Evolutionary conservation across 2,329 filamentous ascomycete species (phyloP).

Genomic region (Hirsutella rhossiliensis): DNA sequence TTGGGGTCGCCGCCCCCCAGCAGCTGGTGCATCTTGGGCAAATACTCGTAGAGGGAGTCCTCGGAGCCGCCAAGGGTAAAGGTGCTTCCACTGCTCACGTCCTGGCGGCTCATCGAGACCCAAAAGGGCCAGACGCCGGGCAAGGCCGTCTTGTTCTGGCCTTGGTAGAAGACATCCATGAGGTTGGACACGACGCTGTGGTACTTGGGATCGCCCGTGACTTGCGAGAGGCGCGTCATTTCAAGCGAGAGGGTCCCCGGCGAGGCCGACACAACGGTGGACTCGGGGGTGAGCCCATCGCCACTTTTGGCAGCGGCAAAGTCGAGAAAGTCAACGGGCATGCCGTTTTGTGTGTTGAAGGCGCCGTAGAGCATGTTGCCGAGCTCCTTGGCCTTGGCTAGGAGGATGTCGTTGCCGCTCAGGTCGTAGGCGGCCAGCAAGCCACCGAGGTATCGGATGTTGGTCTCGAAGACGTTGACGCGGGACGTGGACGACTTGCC

Average conservation of each 20-base stretch:
- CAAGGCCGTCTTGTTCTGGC: constrained; percentile 53
- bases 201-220: constrained; percentile 62
- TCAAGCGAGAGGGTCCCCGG: constrained; percentile 59
- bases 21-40: constrained; percentile 74
- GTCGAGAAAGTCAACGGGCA: constrained; percentile 42
- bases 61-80: constrained; percentile 26
- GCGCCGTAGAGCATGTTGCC: constrained; percentile 52
- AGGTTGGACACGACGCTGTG: constrained; percentile 60
- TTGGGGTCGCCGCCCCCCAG: constrained; percentile 41
- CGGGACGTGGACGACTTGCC: constrained; percentile 30
- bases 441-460: constrained; percentile 59
- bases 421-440: constrained; percentile 59
- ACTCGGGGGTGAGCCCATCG: constrained; percentile 18
- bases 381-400: constrained; percentile 51
- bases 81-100: constrained; percentile 13
- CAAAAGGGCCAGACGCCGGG: constrained; percentile 64
- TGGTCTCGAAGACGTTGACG: constrained; percentile 60
- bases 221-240: constrained; percentile 59
- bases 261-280: constrained; percentile 28
- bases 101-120: constrained; percentile 44
- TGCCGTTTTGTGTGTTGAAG: constrained; percentile 57
- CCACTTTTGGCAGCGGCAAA: constrained; percentile 27
- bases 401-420: constrained; percentile 40
- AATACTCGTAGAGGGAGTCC: constrained; percentile 64
- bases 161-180: constrained; percentile 51